Conservation (phyloP, 805 yeast genomes). For the Cyberlindnera japonica region DNA sequence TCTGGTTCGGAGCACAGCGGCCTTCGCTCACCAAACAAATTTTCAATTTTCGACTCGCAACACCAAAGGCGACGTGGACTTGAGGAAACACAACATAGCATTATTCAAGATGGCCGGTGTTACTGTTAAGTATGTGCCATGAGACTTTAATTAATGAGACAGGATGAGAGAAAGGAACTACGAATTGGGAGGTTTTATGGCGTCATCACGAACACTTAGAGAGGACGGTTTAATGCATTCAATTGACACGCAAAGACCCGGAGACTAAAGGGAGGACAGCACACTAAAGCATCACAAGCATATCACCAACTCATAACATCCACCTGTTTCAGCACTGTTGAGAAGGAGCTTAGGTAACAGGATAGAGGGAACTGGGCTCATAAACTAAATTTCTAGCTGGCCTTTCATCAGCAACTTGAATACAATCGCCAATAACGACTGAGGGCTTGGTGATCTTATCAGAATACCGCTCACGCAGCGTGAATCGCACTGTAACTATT, state of each 20-base stretch:
- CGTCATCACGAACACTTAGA: background rate
- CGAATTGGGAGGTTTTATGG: background rate
- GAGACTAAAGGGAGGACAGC: too few species aligned
- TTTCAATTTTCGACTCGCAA: conserved; percentile 22
- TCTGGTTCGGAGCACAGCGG: conserved; percentile 13
- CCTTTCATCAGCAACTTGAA: too few species aligned
- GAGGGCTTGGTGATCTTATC: too few species aligned
- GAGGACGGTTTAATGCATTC: too few species aligned
- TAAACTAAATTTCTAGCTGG: too few species aligned
- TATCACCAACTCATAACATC: background rate
- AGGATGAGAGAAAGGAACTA: background rate
- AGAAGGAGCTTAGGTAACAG: too few species aligned
- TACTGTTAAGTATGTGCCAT: conserved; percentile 89
- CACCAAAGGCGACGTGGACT: conserved; percentile 14
- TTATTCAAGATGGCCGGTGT: conserved; percentile 80
- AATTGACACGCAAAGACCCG: too few species aligned
- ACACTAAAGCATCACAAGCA: too few species aligned
- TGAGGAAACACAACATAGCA: conserved; percentile 10
- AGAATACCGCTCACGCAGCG: too few species aligned
- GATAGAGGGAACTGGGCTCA: too few species aligned
- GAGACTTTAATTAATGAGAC: conserved; percentile 33
- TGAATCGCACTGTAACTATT: too few species aligned
- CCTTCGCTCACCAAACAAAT: conserved; percentile 15
- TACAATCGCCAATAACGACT: too few species aligned
- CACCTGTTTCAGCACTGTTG: background rate